Evolutionary conservation across 495 filamentous ascomycete genomes (phyloP).

Genomic region (Neurospora terricola): DNA sequence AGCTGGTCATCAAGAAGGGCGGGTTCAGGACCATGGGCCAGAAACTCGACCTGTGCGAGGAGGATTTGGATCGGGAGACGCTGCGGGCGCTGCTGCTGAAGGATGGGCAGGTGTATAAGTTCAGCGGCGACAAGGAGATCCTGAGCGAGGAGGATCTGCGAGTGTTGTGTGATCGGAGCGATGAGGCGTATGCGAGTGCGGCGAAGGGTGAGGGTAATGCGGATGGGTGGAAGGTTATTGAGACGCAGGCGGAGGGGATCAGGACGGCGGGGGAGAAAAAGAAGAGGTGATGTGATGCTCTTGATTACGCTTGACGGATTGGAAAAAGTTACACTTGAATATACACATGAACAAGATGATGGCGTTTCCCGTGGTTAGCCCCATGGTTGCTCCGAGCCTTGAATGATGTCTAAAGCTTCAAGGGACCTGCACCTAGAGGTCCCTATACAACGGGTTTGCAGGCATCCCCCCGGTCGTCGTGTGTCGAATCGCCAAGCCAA

Average conservation of each 20-base stretch:
- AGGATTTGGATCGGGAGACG: constrained; percentile 43
- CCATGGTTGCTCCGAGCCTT: too few relatives aligned
- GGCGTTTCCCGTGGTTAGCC: too few relatives aligned
- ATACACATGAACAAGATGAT: background rate
- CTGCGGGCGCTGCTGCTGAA: constrained; percentile 50
- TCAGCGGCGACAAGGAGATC: constrained; percentile 48
- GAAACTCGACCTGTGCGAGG: constrained; percentile 39
- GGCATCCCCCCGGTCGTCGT: background rate
- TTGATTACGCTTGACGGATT: background rate
- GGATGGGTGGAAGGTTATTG: constrained; percentile 57
- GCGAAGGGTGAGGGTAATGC: constrained; percentile 60
- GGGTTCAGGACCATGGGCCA: constrained; percentile 56
- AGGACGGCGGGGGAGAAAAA: constrained; percentile 17
- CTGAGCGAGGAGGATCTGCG: constrained; percentile 69
- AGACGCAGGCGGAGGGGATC: constrained; percentile 43
- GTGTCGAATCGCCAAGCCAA: background rate
- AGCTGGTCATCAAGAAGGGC: constrained; percentile 92
- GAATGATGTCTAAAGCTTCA: too few relatives aligned
- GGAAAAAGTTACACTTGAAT: background rate
- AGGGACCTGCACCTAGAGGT: too few relatives aligned
- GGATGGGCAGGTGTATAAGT: constrained; percentile 54
- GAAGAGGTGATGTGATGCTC: background rate
- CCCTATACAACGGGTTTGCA: background rate
- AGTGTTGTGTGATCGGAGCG: constrained; percentile 71
- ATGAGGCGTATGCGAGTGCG: constrained; percentile 73